These are phyloP conservation scores for Eragrostis curvula DNA, from an alignment of 176 grass and related monocot genomes.

Conservation along the genomic window DNA sequence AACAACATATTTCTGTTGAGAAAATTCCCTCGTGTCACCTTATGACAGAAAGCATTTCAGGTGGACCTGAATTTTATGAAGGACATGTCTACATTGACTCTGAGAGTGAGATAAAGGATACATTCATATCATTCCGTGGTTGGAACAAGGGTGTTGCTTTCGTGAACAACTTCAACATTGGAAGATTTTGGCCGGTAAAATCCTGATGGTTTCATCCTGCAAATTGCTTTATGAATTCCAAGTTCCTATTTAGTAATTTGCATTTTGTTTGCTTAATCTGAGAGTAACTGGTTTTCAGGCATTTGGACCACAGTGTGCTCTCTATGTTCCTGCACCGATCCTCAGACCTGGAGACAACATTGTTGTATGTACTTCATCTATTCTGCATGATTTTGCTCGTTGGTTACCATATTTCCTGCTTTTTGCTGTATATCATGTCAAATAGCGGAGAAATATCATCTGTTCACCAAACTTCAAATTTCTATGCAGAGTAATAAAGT, in stretches of 20 bases:
- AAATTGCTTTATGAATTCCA: neutral
- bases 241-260: conserved; percentile 6
- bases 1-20: neutral
- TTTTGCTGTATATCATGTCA: neutral
- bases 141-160: conserved; percentile 97
- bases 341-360: conserved; percentile 75
- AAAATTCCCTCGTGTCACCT: neutral
- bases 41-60: conserved; percentile 52
- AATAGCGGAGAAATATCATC: neutral
- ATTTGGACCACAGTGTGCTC: conserved; percentile 80
- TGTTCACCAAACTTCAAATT: neutral
- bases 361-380: conserved; percentile 58
- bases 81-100: conserved; percentile 68
- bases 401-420: neutral
- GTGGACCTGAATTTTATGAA: conserved; percentile 69
- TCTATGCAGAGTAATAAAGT: neutral
- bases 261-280: conserved; percentile 29
- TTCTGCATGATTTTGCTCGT: neutral
- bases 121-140: conserved; percentile 94
- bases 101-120: conserved; percentile 63
- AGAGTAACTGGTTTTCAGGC: conserved; percentile 50
- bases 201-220: conserved; percentile 9
- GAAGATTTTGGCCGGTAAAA: conserved; percentile 96
- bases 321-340: conserved; percentile 85
- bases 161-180: conserved; percentile 96